These are phyloP conservation scores for Trichophyton mentagrophytes DNA, from an alignment of 2,329 filamentous ascomycete genomes.

Conservation along the genomic window DNA sequence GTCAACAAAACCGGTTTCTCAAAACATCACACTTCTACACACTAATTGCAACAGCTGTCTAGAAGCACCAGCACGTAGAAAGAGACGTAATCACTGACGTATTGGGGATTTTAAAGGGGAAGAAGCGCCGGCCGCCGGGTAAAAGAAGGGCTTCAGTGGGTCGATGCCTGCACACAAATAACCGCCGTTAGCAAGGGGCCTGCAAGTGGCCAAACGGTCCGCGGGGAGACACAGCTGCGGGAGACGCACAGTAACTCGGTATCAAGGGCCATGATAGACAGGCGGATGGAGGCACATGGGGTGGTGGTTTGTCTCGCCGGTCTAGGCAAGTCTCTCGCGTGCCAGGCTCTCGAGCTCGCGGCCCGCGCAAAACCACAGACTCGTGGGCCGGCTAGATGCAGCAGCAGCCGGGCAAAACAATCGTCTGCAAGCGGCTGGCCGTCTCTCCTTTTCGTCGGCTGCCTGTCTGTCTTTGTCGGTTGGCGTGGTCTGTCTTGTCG, in stretches of 20 bases:
- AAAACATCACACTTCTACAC: background rate
- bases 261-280: constrained; percentile 31
- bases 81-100: constrained; percentile 39
- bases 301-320: background rate
- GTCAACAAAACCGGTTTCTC: background rate
- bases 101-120: constrained; percentile 52
- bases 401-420: background rate
- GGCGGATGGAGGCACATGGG: background rate
- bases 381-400: background rate
- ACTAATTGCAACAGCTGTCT: background rate
- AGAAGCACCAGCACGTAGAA: constrained; percentile 9
- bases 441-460: background rate
- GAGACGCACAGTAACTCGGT: constrained; percentile 26
- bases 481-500: background rate
- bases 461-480: background rate
- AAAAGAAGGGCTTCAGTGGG: constrained; percentile 55
- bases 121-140: constrained; percentile 50
- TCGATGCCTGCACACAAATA: constrained; percentile 40
- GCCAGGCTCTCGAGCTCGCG: background rate
- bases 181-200: constrained; percentile 8
- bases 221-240: constrained; percentile 8
- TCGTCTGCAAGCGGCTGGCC: background rate
- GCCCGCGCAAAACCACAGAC: background rate
- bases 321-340: background rate
- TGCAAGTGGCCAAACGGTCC: background rate